A percentile compares a stretch with the other conserved stretches of the same genome.
These are phyloP conservation scores for Yarrowia keelungensis DNA, from an alignment of 805 yeast species.

Conservation along the genomic window DNA sequence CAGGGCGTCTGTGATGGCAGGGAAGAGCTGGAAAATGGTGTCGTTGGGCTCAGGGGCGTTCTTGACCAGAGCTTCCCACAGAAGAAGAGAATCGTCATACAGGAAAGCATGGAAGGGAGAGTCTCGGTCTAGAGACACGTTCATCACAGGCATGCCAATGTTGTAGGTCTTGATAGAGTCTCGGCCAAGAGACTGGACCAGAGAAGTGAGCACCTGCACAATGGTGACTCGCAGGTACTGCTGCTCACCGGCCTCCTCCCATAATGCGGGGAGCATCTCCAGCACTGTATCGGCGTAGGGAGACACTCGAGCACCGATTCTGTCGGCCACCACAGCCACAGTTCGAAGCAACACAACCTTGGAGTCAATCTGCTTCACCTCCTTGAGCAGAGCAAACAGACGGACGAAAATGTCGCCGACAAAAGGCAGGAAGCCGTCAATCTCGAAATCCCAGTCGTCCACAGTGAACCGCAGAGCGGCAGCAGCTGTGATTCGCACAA, in stretches of 20 bases:
- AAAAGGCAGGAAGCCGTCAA: slow-evolving; percentile 70
- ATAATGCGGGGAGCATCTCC: slow-evolving; percentile 69
- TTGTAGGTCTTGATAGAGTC: slow-evolving; percentile 41
- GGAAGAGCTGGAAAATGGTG: slow-evolving; percentile 56
- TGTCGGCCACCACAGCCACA: slow-evolving; percentile 60
- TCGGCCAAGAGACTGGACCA: slow-evolving; percentile 47
- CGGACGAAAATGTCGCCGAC: slow-evolving; percentile 59
- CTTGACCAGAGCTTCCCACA: slow-evolving; percentile 77
- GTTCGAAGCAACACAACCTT: slow-evolving; percentile 76
- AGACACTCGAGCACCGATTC: slow-evolving; percentile 47
- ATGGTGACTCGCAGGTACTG: slow-evolving; percentile 51
- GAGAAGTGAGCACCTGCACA: slow-evolving; percentile 49
- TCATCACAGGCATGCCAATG: slow-evolving; percentile 63
- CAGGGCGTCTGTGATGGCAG: slow-evolving; percentile 63
- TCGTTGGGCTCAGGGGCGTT: slow-evolving; percentile 59
- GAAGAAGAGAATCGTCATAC: slow-evolving; percentile 84
- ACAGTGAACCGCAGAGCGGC: slow-evolving; percentile 71
- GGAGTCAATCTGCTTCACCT: slow-evolving; percentile 70
- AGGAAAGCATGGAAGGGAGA: slow-evolving; percentile 64
- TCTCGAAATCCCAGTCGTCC: slow-evolving; percentile 87
- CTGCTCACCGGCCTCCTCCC: slow-evolving; percentile 65
- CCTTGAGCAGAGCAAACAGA: slow-evolving; percentile 58
- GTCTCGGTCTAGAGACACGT: slow-evolving; percentile 64
- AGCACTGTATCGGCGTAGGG: slow-evolving; percentile 48
- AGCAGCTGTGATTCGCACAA: slow-evolving; percentile 78